Percentiles rank a stretch among this genome's conserved stretches.
phyloP scores from a whole-genome alignment of 148 eudicot genomes.

The Chenopodium quinoa region DNA sequence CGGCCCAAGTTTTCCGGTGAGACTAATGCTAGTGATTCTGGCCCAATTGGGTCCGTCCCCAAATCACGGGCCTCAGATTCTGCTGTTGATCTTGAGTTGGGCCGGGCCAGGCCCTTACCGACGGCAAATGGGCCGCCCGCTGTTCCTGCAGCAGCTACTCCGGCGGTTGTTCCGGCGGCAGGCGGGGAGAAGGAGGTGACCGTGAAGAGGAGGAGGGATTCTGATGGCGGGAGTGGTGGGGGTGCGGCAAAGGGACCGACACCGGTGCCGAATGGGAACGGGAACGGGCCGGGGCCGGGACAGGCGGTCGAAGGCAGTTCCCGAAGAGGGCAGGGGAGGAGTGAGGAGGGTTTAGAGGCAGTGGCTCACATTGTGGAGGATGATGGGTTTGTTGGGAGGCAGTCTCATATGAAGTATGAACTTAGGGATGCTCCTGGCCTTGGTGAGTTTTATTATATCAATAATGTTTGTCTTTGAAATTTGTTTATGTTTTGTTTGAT shows the following conservation, averaged over 20 bases:
- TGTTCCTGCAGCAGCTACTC: not conserved
- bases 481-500: too few relatives aligned
- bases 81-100: slow-evolving; percentile 62
- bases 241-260: slow-evolving; percentile 33
- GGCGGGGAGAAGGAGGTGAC: slow-evolving; percentile 36
- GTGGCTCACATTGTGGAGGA: slow-evolving; percentile 55
- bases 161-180: not conserved
- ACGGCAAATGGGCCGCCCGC: slow-evolving; percentile 27
- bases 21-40: slow-evolving; percentile 58
- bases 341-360: slow-evolving; percentile 45
- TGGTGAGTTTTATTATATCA: slow-evolving; percentile 42
- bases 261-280: slow-evolving; percentile 23
- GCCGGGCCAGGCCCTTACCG: slow-evolving; percentile 37
- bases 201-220: slow-evolving; percentile 59
- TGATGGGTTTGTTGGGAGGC: slow-evolving; percentile 62
- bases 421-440: slow-evolving; percentile 91
- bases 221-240: slow-evolving; percentile 33
- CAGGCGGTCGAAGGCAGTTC: slow-evolving; percentile 5
- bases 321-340: slow-evolving; percentile 39
- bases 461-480: too few relatives aligned
- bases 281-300: slow-evolving; percentile 35
- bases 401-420: slow-evolving; percentile 89
- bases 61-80: slow-evolving; percentile 35
- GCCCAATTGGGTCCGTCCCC: slow-evolving; percentile 37
- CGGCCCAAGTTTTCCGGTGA: slow-evolving; percentile 91